Evolutionary conservation across 257 asterid genomes (phyloP).

Genomic region (Rhazya stricta): DNA sequence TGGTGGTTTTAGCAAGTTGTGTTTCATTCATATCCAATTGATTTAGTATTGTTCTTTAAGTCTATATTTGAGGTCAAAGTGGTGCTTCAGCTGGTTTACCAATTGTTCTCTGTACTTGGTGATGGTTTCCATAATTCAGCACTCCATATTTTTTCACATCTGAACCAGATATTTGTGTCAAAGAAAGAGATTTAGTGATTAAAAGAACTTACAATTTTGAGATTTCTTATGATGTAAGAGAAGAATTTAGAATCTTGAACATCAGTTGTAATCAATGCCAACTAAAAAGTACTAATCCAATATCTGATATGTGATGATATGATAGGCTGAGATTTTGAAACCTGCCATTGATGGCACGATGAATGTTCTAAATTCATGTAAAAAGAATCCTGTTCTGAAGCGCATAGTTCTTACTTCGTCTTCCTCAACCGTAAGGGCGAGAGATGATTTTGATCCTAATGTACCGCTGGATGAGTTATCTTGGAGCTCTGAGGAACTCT

Average conservation of each 20-base stretch:
- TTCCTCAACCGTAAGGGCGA: conserved; percentile 68
- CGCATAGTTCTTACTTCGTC: conserved; percentile 90
- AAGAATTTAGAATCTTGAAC: neutral
- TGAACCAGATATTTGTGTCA: neutral
- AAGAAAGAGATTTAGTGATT: neutral
- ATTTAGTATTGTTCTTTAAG: neutral
- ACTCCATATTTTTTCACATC: neutral
- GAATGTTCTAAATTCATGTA: conserved; percentile 79
- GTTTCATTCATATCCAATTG: neutral
- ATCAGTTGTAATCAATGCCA: neutral
- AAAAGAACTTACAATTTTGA: neutral
- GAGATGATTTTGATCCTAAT: conserved; percentile 50
- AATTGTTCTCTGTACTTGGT: no score
- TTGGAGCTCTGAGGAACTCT: conserved; percentile 71
- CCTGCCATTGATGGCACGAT: conserved; percentile 87
- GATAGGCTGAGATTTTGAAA: conserved; percentile 62
- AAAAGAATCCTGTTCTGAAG: conserved; percentile 54
- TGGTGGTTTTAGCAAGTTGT: neutral
- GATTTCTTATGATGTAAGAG: neutral
- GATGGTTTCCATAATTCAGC: neutral
- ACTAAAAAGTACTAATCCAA: neutral
- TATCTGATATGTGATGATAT: neutral
- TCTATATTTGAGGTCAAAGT: neutral
- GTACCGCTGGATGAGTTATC: conserved; percentile 66
- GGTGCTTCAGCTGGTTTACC: neutral